A percentile compares a stretch with the other conserved stretches of the same genome.
These are phyloP conservation scores for Brassica hybrid DNA, from an alignment of 441 rosid species.

Conservation along the genomic window DNA sequence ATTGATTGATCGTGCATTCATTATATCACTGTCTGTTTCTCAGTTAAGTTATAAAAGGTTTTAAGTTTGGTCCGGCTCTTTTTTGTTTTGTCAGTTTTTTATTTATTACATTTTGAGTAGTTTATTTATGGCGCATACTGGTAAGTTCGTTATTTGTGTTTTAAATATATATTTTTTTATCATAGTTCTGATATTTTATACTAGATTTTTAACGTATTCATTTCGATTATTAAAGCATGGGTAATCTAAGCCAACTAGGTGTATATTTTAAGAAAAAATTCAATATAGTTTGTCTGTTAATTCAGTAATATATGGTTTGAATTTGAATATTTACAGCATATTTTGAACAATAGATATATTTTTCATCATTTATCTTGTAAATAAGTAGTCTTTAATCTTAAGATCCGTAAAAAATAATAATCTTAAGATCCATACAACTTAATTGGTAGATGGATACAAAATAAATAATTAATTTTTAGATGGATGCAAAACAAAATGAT, in stretches of 20 bases:
- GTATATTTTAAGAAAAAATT: no score
- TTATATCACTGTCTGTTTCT: conserved; percentile 28
- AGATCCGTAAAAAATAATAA: no score
- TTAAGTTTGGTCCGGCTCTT: conserved; percentile 19
- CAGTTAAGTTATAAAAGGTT: conserved; percentile 21
- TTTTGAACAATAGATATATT: background rate
- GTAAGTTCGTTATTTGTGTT: background rate
- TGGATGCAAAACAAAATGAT: background rate
- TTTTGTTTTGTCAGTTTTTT: background rate
- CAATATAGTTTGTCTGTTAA: background rate
- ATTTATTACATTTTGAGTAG: background rate
- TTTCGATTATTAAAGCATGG: background rate
- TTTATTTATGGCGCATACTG: background rate
- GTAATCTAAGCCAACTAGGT: background rate
- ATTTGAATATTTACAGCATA: no score
- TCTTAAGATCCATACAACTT: background rate
- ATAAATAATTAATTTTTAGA: background rate
- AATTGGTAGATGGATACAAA: background rate
- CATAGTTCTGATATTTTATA: background rate
- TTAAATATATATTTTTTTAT: no score
- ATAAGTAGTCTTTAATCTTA: background rate
- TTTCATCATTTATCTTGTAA: background rate
- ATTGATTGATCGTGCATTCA: conserved; percentile 9
- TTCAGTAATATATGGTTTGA: background rate
- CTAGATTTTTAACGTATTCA: background rate